These are phyloP conservation scores for Amphirosellinia nigrospora DNA, from an alignment of 495 filamentous ascomycete genomes.

Conservation along the genomic window DNA sequence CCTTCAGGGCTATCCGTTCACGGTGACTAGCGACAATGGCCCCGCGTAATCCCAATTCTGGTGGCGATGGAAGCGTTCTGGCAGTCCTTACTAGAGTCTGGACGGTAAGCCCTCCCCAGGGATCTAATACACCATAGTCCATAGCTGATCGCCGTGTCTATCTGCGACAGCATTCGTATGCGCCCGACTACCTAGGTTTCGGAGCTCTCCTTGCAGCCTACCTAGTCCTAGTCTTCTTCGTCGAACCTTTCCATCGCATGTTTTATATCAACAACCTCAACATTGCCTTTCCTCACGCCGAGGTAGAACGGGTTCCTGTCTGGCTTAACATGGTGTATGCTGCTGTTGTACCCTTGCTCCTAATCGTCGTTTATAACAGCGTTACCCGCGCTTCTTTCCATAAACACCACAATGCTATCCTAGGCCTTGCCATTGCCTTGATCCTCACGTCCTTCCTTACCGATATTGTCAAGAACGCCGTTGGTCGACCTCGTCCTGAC, in stretches of 20 bases:
- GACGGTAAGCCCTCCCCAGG: constrained; percentile 41
- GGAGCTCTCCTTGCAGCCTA: constrained; percentile 69
- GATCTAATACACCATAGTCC: not conserved
- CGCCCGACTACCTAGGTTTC: constrained; percentile 85
- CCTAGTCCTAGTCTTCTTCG: constrained; percentile 69
- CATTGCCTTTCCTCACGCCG: constrained; percentile 86
- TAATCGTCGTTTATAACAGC: constrained; percentile 70
- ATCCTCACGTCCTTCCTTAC: constrained; percentile 83
- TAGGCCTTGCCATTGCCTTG: constrained; percentile 78
- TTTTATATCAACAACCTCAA: constrained; percentile 81
- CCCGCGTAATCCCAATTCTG: constrained; percentile 34
- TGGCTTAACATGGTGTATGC: constrained; percentile 79
- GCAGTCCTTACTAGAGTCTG: constrained; percentile 58
- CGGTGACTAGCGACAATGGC: constrained; percentile 53
- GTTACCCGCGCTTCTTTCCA: constrained; percentile 66
- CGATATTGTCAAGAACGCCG: constrained; percentile 89
- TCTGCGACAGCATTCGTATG: constrained; percentile 71
- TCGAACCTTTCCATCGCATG: constrained; percentile 88
- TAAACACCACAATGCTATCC: constrained; percentile 83
- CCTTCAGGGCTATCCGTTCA: constrained; percentile 48
- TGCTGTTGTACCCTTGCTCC: constrained; percentile 68
- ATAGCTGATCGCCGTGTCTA: constrained; percentile 10
- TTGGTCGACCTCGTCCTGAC: constrained; percentile 90
- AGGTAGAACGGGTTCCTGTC: constrained; percentile 83
- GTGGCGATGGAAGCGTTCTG: constrained; percentile 36